Percentiles rank a stretch among this genome's conserved stretches.
Evolutionary conservation across 2,329 filamentous ascomycete species (phyloP).

Genomic region (Mycosphaerella arachidis): DNA sequence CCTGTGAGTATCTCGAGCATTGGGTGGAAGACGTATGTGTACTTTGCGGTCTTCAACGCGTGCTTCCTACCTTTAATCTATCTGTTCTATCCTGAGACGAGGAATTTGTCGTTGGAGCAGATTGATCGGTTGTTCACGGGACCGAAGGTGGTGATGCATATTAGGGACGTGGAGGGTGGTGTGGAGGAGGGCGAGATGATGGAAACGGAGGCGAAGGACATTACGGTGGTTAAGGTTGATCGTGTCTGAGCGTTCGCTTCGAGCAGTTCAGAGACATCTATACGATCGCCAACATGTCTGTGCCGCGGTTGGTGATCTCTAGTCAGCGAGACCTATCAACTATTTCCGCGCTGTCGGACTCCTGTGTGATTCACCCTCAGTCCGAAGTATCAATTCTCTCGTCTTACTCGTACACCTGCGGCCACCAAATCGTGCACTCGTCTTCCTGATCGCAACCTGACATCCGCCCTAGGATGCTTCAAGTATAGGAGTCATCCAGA

Average conservation of each 20-base stretch:
- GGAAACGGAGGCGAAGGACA: conserved; percentile 4
- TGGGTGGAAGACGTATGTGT: conserved; percentile 35
- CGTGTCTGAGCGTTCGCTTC: neutral
- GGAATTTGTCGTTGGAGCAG: conserved; percentile 47
- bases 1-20: conserved; percentile 36
- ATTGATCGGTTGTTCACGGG: conserved; percentile 49
- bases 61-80: conserved; percentile 57
- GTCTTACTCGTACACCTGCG: neutral
- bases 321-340: too few species aligned
- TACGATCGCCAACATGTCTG: too few species aligned
- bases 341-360: too few species aligned
- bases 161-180: conserved; percentile 11
- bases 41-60: conserved; percentile 50
- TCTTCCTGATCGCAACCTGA: neutral
- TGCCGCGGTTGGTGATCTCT: too few species aligned
- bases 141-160: conserved; percentile 16
- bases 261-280: too few species aligned
- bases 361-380: too few species aligned
- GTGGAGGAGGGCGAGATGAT: neutral
- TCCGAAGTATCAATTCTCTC: neutral
- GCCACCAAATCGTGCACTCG: neutral
- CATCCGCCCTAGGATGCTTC: neutral
- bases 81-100: conserved; percentile 47
- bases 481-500: neutral
- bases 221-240: conserved; percentile 7